phyloP scores from a whole-genome alignment of 257 asterid species.

The Solanum peruvianum region DNA sequence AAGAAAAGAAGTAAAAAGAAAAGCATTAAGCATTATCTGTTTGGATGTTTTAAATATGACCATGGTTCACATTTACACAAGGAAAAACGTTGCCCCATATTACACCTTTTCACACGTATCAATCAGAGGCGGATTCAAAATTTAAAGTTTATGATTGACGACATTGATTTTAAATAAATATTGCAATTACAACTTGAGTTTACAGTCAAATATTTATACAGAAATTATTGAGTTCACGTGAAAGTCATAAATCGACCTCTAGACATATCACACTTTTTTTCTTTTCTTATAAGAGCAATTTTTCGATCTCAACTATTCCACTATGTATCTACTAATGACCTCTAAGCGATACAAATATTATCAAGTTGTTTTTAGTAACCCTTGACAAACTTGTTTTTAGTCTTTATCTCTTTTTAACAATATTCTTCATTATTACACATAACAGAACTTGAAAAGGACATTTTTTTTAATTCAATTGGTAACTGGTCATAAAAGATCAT shows the following conservation, averaged over 20 bases:
- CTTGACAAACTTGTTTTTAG: background rate
- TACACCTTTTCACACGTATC: background rate
- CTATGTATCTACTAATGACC: background rate
- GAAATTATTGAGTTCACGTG: background rate
- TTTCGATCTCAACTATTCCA: background rate
- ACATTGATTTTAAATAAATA: background rate
- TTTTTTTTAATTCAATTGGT: background rate
- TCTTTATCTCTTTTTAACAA: background rate
- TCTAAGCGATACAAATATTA: background rate
- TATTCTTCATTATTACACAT: background rate
- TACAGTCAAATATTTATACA: background rate
- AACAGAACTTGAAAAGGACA: background rate
- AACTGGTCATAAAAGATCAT: background rate
- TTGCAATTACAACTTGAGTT: background rate
- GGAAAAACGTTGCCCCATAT: background rate
- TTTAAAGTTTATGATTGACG: background rate
- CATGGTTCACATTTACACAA: background rate
- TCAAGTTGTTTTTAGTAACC: too few species aligned
- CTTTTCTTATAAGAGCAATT: background rate
- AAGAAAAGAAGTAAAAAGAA: background rate
- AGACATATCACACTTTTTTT: background rate
- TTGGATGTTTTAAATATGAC: background rate
- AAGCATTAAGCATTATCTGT: background rate
- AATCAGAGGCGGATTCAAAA: accelerated
- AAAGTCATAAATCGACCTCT: background rate